Evolutionary conservation across 305 asterid genomes (phyloP).

Genomic region (Andrographis paniculata): DNA sequence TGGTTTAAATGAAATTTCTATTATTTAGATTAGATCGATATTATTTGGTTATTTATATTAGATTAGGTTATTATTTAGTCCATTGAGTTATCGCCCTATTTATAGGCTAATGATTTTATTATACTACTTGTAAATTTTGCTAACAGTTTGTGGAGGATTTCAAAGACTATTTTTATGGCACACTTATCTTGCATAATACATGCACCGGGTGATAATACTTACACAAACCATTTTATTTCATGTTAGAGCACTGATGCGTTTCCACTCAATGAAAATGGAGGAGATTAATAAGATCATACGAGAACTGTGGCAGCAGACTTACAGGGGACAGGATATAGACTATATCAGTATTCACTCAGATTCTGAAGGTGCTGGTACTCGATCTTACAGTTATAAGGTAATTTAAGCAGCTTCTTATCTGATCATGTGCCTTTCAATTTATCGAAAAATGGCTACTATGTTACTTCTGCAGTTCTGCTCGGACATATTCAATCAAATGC

Average conservation of each 20-base stretch:
- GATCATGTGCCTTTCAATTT: no score
- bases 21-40: no score
- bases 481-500: no score
- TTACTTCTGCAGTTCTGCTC: no score
- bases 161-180: not conserved
- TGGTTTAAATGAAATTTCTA: no score
- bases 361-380: conserved; percentile 92
- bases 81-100: no score
- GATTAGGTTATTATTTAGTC: no score
- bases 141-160: not conserved
- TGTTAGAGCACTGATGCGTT: conserved; percentile 94
- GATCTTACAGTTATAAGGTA: conserved; percentile 97
- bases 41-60: no score
- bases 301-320: conserved; percentile 99
- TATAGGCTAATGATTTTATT: no score
- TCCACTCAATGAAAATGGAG: conserved; percentile 98
- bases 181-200: conserved; percentile 2
- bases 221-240: conserved; percentile 12
- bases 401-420: conserved; percentile 10
- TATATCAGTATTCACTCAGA: conserved; percentile 92
- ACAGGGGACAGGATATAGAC: conserved; percentile 99
- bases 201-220: conserved; percentile 13
- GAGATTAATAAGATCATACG: conserved; percentile 95
- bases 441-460: no score
- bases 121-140: no score